Conservation (phyloP, 106 monocot species). For the Dendrobium chrysotoxum region DNA sequence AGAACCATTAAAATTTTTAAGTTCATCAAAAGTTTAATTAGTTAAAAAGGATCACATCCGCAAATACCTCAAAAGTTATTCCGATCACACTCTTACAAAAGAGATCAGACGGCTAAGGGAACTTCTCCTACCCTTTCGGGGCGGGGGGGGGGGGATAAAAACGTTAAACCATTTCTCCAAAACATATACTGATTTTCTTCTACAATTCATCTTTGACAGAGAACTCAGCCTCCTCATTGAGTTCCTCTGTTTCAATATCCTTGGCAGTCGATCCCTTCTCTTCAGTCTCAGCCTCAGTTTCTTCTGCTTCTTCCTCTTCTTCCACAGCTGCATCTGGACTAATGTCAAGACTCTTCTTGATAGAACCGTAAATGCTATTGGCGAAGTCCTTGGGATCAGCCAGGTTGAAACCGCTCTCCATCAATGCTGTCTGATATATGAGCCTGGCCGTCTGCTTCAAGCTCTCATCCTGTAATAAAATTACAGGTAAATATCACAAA, state of each 20-base stretch:
- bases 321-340: constrained; percentile 67
- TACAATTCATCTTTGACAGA: constrained; percentile 70
- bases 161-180: neutral
- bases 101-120: neutral
- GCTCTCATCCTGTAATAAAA: constrained; percentile 54
- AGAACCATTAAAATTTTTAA: too few species aligned
- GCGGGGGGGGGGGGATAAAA: neutral
- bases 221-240: constrained; percentile 22
- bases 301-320: constrained; percentile 73
- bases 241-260: constrained; percentile 24
- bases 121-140: neutral
- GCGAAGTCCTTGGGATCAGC: constrained; percentile 88
- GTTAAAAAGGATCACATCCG: neutral
- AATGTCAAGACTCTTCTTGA: constrained; percentile 68
- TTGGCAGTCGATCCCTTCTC: constrained; percentile 21
- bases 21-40: neutral
- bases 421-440: constrained; percentile 87
- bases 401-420: constrained; percentile 94
- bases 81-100: neutral
- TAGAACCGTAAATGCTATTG: constrained; percentile 64
- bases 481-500: neutral
- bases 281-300: constrained; percentile 13
- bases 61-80: neutral
- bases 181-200: neutral
- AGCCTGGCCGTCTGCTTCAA: constrained; percentile 79